A percentile compares a stretch with the other conserved stretches of the same genome.
phyloP scores from a whole-genome alignment of 2,329 filamentous ascomycete genomes.

The Scedosporium apiospermum region DNA sequence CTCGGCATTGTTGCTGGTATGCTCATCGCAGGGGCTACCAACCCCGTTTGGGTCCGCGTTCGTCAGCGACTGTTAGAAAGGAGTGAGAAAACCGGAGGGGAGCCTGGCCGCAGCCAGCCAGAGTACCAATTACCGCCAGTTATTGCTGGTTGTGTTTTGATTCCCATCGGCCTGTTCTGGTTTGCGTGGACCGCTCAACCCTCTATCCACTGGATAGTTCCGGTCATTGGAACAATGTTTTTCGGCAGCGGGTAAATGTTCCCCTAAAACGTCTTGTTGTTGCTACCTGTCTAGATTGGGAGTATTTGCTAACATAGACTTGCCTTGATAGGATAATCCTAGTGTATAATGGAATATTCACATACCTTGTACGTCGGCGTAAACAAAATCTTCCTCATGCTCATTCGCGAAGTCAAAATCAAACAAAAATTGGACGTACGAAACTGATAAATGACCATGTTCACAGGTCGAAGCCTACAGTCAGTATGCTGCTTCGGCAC shows the following conservation, averaged over 20 bases:
- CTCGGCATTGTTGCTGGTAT: constrained; percentile 62
- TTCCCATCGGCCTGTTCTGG: constrained; percentile 75
- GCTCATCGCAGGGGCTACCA: constrained; percentile 49
- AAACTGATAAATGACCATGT: too few species aligned
- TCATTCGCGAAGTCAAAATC: too few species aligned
- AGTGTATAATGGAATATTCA: constrained; percentile 76
- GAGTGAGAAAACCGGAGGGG: constrained; percentile 8
- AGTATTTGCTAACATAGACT: neutral
- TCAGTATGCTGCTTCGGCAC: constrained; percentile 62
- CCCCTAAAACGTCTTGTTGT: neutral
- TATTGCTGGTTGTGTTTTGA: constrained; percentile 64
- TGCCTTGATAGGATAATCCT: constrained; percentile 53
- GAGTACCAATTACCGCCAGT: constrained; percentile 76
- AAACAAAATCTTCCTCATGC: too few species aligned
- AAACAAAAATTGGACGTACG: too few species aligned
- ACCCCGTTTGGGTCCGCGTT: constrained; percentile 57
- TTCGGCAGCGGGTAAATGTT: constrained; percentile 60
- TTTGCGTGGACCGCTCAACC: constrained; percentile 80
- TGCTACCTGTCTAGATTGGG: neutral
- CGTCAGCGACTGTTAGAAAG: constrained; percentile 37
- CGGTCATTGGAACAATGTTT: constrained; percentile 61
- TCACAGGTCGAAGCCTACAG: constrained; percentile 63
- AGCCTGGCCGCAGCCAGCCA: constrained; percentile 59
- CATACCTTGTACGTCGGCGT: constrained; percentile 30
- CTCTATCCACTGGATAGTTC: constrained; percentile 65